Conservation (phyloP, 306 rosid species). For the Trifolium dubium region DNA sequence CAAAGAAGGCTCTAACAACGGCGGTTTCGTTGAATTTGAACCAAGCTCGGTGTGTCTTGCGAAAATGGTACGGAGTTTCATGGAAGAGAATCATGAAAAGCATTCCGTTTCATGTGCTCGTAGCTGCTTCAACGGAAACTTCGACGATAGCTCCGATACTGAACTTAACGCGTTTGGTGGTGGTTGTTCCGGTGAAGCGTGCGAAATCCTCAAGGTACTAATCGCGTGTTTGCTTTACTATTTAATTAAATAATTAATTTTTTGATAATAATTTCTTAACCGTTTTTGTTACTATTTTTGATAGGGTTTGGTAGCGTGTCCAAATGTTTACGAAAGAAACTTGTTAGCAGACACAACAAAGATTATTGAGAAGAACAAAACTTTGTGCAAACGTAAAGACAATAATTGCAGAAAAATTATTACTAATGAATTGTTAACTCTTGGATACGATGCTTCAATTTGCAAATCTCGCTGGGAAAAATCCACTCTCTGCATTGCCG, state of each 20-base stretch:
- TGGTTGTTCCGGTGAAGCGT: slow-evolving; percentile 53
- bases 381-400: slow-evolving; percentile 69
- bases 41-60: slow-evolving; percentile 77
- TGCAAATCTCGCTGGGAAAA: slow-evolving; percentile 95
- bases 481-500: slow-evolving; percentile 64
- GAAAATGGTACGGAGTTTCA: slow-evolving; percentile 85
- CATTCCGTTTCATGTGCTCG: slow-evolving; percentile 60
- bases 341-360: slow-evolving; percentile 73
- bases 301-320: slow-evolving; percentile 73
- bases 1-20: too few species aligned
- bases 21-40: slow-evolving; percentile 56
- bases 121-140: slow-evolving; percentile 61
- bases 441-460: slow-evolving; percentile 79
- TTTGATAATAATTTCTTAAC: background rate
- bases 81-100: slow-evolving; percentile 74
- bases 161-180: slow-evolving; percentile 52
- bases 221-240: slow-evolving; percentile 1
- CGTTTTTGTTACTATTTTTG: slow-evolving; percentile 1
- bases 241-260: background rate
- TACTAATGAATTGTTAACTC: slow-evolving; percentile 55
- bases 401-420: slow-evolving; percentile 57
- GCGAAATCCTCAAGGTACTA: slow-evolving; percentile 75
- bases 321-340: slow-evolving; percentile 66
- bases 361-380: slow-evolving; percentile 80
- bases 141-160: slow-evolving; percentile 55